Percentiles rank a stretch among this genome's conserved stretches.
phyloP scores from a whole-genome alignment of 495 filamentous ascomycete genomes.

The Penicillium samsonianum region DNA sequence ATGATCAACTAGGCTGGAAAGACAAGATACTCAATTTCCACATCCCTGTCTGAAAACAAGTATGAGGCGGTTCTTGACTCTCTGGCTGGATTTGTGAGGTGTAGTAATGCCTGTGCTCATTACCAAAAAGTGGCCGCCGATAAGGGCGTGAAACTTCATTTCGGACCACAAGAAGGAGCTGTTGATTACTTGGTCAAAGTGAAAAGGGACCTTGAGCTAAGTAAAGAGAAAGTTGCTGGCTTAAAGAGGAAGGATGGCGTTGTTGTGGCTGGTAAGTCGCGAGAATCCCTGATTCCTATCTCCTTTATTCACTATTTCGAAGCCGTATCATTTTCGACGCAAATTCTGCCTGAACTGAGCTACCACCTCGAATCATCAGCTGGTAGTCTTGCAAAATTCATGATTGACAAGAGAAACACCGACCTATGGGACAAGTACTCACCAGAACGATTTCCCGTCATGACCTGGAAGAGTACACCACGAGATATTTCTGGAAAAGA shows the following conservation, averaged over 20 bases:
- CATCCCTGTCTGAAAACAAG: slow-evolving; percentile 10
- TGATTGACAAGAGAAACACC: slow-evolving; percentile 17
- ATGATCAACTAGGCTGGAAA: slow-evolving; percentile 12
- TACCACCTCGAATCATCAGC: slow-evolving; percentile 24
- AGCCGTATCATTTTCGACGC: slow-evolving; percentile 25
- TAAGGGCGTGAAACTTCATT: slow-evolving; percentile 18
- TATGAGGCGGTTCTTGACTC: slow-evolving; percentile 24
- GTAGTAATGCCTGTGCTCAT: slow-evolving; percentile 21
- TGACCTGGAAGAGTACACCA: slow-evolving; percentile 21
- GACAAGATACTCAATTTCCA: slow-evolving; percentile 18
- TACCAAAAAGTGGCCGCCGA: slow-evolving; percentile 17
- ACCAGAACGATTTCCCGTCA: slow-evolving; percentile 21
- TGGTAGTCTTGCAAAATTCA: slow-evolving; percentile 21
- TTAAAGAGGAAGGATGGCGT: slow-evolving; percentile 17
- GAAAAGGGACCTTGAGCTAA: slow-evolving; percentile 9
- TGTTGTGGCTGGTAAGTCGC: slow-evolving; percentile 21
- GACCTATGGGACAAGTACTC: slow-evolving; percentile 24
- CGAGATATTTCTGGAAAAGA: slow-evolving; percentile 19
- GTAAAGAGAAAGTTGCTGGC: slow-evolving; percentile 19
- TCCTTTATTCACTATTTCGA: not conserved
- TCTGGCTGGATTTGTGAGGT: slow-evolving; percentile 20
- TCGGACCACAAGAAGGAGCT: slow-evolving; percentile 13
- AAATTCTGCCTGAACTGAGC: slow-evolving; percentile 18
- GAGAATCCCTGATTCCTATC: not conserved
- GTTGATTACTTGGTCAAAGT: slow-evolving; percentile 19